phyloP scores from a whole-genome alignment of 495 filamentous ascomycete genomes.

The Talaromyces wortmannii region DNA sequence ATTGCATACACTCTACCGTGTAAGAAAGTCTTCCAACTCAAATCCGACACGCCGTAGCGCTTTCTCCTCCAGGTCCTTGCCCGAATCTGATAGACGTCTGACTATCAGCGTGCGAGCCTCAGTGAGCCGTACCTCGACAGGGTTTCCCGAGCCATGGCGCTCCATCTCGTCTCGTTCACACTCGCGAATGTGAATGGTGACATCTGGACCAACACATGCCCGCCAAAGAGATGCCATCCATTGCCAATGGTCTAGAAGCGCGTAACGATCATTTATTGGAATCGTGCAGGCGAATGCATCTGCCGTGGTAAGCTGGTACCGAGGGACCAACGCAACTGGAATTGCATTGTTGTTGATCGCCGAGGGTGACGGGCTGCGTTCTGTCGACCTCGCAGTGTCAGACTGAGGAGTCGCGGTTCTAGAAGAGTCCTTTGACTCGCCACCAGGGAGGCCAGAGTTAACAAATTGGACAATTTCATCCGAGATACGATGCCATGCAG shows the following conservation, averaged over 20 bases:
- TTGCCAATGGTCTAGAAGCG: conserved; percentile 89
- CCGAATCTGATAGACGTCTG: conserved; percentile 30
- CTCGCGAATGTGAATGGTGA: conserved; percentile 61
- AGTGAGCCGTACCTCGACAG: conserved; percentile 45
- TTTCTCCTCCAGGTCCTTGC: conserved; percentile 52
- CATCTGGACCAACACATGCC: conserved; percentile 75
- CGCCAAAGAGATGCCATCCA: conserved; percentile 97
- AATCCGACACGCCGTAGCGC: conserved; percentile 67
- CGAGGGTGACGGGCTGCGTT: conserved; percentile 9
- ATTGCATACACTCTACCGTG: conserved; percentile 12
- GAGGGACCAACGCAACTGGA: conserved; percentile 69
- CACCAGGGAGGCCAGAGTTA: conserved; percentile 24
- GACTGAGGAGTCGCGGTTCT: neutral
- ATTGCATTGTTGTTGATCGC: conserved; percentile 10
- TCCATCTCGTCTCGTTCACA: conserved; percentile 40
- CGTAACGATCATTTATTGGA: conserved; percentile 71
- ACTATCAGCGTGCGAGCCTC: conserved; percentile 54
- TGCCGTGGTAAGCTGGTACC: conserved; percentile 69
- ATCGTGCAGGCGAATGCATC: conserved; percentile 67
- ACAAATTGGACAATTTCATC: conserved; percentile 60
- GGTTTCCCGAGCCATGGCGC: conserved; percentile 23
- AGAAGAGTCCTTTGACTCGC: conserved; percentile 13
- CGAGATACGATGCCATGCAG: conserved; percentile 64
- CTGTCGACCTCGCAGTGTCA: neutral
- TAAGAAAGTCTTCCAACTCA: conserved; percentile 77